Base-by-base conservation (phyloP, 2,329 filamentous ascomycete species). In the Incumbomyces delicatus region DNA sequence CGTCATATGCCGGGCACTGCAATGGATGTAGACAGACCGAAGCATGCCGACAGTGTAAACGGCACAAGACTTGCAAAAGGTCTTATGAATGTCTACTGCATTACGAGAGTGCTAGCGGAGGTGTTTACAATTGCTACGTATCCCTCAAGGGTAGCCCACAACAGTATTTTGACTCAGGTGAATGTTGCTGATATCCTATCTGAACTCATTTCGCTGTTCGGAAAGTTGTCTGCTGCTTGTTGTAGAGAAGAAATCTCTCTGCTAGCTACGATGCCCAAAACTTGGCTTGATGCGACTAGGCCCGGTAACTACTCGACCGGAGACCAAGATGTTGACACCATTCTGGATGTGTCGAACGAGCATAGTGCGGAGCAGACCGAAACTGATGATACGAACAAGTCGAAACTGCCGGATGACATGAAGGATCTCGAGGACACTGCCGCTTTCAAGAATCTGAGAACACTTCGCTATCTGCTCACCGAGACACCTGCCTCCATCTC, bases 111-210 rank as follows among this genome's bases (percentile, higher is more conserved):
- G 17, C 72, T 94, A 30, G 81, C 80, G 30, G 77, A 85, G 48
- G 82, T 84, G 49, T 95, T 86, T 61, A 79, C 81, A 38, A 67
- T 70, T 44, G 75, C 77, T 17, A 67, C 78, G 41, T 81, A 78
- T 59, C 78, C 79, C 48, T 76, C 78, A 45, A 76, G 87, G 48
- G 77, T 81, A 20, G 68, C 75, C 29, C 73, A 77, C 43, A 70
- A 69, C 8, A 76, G 79, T 27, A 76, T 83, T 10, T 85, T 95
- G 58, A 80, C 78, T 46, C 76, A 80, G 20, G 76, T 94, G 56
- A 94, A 94, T 59, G 75, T 94, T 17, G 87, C 82, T 29, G 90
- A 96, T 62, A 82, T 87, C 61, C 94, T 94, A 61, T 72, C 79
- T 37, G 67, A 73, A n/a, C 69, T 95, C 32, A 75, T 94, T 18